These are phyloP conservation scores for Neckera pumila DNA, from an alignment of 225 moss, liverwort and hornwort genomes.

Conservation along the genomic window DNA sequence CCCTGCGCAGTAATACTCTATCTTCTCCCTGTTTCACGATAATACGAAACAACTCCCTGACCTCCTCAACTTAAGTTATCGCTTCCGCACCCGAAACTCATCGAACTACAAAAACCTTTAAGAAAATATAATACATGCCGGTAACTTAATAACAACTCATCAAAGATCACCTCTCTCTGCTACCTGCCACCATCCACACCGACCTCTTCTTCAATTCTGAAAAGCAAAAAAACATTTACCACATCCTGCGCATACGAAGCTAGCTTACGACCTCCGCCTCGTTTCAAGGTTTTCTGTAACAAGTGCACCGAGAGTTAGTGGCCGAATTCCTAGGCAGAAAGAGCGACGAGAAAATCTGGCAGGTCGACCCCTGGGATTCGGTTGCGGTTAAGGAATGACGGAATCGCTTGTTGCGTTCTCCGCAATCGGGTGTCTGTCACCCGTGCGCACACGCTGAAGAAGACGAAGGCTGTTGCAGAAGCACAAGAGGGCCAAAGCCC, in stretches of 20 bases:
- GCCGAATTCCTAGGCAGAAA: not conserved
- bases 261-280: not conserved
- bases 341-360: not conserved
- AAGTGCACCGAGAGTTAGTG: not conserved
- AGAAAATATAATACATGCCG: not conserved
- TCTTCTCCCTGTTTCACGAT: not conserved
- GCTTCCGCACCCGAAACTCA: not conserved
- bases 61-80: not conserved
- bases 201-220: not conserved
- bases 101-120: not conserved
- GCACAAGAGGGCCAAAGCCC: not conserved
- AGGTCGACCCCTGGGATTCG: not conserved
- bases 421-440: not conserved
- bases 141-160: not conserved
- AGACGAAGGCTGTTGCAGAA: not conserved
- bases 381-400: not conserved
- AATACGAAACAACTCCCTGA: not conserved
- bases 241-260: not conserved
- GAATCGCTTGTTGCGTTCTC: not conserved
- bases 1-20: not conserved
- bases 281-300: not conserved
- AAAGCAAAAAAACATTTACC: not conserved
- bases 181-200: not conserved
- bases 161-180: not conserved
- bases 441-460: not conserved